These are phyloP conservation scores for Carpediemonas membranifera DNA, from an alignment of 78 protist species.

Conservation along the genomic window DNA sequence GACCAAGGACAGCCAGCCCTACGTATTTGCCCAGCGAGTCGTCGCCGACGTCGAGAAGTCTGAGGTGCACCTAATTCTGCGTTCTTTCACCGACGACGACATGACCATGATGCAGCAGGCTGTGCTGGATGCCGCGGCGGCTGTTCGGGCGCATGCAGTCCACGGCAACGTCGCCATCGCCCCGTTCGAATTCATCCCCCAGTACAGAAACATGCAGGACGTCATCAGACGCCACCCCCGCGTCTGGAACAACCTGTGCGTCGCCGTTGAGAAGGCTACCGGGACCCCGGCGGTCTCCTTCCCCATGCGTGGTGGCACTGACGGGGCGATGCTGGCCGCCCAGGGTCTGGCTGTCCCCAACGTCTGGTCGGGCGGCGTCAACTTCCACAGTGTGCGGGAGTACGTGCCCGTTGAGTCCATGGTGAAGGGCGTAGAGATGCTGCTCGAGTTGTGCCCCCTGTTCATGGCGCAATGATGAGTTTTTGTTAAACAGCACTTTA, in stretches of 20 bases:
- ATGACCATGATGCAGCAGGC: neutral
- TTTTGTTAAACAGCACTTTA: too few relatives aligned
- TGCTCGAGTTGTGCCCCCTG: neutral
- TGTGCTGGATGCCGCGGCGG: neutral
- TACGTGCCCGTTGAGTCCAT: neutral
- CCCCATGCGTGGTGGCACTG: conserved; percentile 10
- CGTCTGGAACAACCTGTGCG: neutral
- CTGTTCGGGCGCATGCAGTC: neutral
- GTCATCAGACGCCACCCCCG: neutral
- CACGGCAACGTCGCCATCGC: neutral
- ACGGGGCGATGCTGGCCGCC: neutral
- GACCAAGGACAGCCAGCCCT: neutral
- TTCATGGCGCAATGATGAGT: too few relatives aligned
- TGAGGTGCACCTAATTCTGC: neutral
- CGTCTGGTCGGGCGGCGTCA: neutral
- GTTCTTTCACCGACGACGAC: neutral
- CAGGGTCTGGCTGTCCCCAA: neutral
- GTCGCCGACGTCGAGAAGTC: neutral
- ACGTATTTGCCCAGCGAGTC: neutral
- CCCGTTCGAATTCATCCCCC: neutral
- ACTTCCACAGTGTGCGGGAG: neutral
- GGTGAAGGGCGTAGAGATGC: neutral
- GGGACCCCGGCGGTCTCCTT: neutral
- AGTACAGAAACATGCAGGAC: conserved; percentile 1
- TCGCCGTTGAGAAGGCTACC: neutral